Evolutionary conservation across 2,329 filamentous ascomycete species (phyloP), one percentile per base, ranked within the genome.

Genomic region (Pseudogymnoascus sp.): DNA sequence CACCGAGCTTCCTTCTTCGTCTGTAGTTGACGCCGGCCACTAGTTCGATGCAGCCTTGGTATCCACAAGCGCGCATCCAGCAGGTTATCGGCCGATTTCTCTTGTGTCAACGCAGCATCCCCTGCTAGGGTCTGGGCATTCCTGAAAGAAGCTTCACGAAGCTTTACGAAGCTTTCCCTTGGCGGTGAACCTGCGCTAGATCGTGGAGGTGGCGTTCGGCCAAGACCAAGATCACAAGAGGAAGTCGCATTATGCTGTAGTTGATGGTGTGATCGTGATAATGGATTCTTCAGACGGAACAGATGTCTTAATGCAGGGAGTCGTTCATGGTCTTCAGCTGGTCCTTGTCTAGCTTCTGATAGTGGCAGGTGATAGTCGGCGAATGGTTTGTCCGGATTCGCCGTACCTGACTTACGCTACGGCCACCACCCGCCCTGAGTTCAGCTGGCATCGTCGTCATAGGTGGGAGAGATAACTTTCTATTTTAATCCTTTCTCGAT

Each of bases 1-100:
- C 43, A 50, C 25, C 43, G 43, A 50, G 43, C 43, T 50, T 50
- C 43, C 43, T 50, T 30, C 43, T 50, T 50, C 43, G 14, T 50
- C 43, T 14, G 43, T 50, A 50, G 43, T 50, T 30, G 43, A 47
- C 25, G 25, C 25, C 43, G 25, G 14, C 25, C 14, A 30, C 22
- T 28, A 30, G 25, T 50, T 6, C 12, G 22, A 30, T 50, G 43
- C 43, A 50, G 14, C 43, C 14, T 11, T 11, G 22, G 8, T 50
- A 30, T 50, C 43, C n/a, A 30, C 43, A 50, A 11, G 43, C n/a
- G 43, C 43, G 22, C 43, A 50, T 50, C 43, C 2, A 16, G 8
- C 16, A 50, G 4, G 11, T 8, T n/a, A 16, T 30, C 43, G 25
- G 43, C n/a, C 43, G 14, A n/a, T 50, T 50, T 14, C 16, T 8